Evolutionary conservation across 306 rosid species (phyloP).

Genomic region (Senna tora): DNA sequence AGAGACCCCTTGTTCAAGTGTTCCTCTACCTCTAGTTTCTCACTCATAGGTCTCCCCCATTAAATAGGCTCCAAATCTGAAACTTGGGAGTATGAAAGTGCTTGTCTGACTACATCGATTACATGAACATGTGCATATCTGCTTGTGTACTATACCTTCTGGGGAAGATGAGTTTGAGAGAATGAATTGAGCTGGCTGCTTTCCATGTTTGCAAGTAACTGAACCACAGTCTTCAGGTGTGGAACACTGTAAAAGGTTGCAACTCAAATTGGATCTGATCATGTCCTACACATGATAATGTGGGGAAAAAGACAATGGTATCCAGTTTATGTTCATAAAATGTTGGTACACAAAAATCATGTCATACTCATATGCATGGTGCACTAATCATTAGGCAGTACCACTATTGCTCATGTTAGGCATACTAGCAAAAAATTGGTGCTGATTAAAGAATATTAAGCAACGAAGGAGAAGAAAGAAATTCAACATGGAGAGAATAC

Average conservation of each 20-base stretch:
- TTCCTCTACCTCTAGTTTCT: neutral
- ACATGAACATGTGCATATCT: neutral
- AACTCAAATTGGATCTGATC: constrained; percentile 30
- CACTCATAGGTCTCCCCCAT: constrained; percentile 19
- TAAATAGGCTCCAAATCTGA: neutral
- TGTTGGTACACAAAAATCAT: constrained; percentile 17
- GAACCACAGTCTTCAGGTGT: constrained; percentile 73
- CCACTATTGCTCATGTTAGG: constrained; percentile 6
- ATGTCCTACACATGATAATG: neutral
- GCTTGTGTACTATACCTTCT: constrained; percentile 55
- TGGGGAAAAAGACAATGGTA: neutral
- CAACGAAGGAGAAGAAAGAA: no score
- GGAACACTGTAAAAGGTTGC: constrained; percentile 61
- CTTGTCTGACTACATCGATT: neutral
- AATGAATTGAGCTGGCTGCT: constrained; percentile 70
- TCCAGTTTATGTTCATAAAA: neutral
- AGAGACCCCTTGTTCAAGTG: neutral
- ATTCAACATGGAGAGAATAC: no score
- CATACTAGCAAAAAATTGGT: constrained; percentile 8
- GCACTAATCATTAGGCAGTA: neutral
- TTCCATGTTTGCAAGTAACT: constrained; percentile 84
- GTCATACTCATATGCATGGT: no score
- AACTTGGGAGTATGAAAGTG: neutral
- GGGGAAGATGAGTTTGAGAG: constrained; percentile 46
- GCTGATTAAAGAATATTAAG: no score